Conservation (phyloP, 306 rosid species). For the Quercus parvula region DNA sequence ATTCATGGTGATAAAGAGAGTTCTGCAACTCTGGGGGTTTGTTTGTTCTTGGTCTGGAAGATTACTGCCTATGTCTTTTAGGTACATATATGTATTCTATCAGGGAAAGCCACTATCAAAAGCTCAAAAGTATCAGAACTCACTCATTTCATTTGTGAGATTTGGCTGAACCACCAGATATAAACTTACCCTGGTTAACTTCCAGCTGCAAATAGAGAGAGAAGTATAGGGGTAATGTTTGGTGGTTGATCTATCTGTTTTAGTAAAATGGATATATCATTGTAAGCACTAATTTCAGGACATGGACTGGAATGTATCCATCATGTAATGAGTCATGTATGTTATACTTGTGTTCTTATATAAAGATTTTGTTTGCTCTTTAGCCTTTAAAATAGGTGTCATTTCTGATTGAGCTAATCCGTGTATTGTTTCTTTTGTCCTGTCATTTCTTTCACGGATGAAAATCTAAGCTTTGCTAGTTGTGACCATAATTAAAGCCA, state of each 20-base stretch:
- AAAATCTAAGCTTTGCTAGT: not conserved
- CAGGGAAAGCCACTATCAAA: constrained; percentile 27
- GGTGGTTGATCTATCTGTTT: constrained; percentile 39
- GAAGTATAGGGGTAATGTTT: constrained; percentile 26
- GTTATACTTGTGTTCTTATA: constrained; percentile 45
- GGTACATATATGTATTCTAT: not conserved
- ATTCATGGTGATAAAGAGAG: constrained; percentile 46
- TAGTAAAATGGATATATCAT: constrained; percentile 36
- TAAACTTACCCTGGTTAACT: constrained; percentile 32
- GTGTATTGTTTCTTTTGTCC: constrained; percentile 14
- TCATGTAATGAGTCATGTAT: constrained; percentile 53
- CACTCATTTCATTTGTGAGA: constrained; percentile 23
- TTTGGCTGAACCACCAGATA: constrained; percentile 42
- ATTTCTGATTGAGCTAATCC: not conserved
- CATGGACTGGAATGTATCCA: constrained; percentile 33
- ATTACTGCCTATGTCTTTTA: constrained; percentile 8
- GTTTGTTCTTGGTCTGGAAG: constrained; percentile 11
- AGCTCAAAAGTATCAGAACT: constrained; percentile 36
- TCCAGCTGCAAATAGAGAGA: constrained; percentile 32
- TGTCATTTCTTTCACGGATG: not conserved
- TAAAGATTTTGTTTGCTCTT: constrained; percentile 37
- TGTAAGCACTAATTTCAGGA: constrained; percentile 49
- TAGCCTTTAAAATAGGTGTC: constrained; percentile 7
- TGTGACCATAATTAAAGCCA: not conserved
- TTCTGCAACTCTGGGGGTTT: constrained; percentile 27